These are phyloP conservation scores for Penicillium longicatenatum DNA, from an alignment of 495 filamentous ascomycete genomes.

Conservation along the genomic window DNA sequence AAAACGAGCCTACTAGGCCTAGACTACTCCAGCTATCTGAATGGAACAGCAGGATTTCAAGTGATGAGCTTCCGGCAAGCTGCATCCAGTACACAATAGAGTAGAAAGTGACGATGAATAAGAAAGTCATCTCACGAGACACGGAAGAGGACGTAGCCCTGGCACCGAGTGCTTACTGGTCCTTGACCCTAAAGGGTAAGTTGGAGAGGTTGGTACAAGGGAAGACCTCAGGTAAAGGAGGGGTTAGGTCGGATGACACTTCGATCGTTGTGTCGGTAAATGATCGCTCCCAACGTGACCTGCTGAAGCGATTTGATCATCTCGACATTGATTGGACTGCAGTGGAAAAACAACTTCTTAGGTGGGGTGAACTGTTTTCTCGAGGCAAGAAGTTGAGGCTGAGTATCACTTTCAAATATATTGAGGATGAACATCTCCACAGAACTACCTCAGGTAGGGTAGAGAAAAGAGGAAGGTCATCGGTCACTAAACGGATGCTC, in stretches of 20 bases:
- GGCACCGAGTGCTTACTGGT: constrained; percentile 28
- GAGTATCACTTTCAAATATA: constrained; percentile 14
- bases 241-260: background rate
- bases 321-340: constrained; percentile 8
- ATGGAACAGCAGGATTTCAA: constrained; percentile 21
- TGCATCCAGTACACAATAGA: constrained; percentile 40
- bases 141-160: constrained; percentile 32
- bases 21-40: constrained; percentile 17
- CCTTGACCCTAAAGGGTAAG: constrained; percentile 12
- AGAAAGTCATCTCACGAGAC: constrained; percentile 23
- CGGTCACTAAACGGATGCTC: constrained; percentile 21
- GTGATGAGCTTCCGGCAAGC: constrained; percentile 32
- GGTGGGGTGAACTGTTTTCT: constrained; percentile 9
- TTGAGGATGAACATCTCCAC: constrained; percentile 10
- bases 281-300: background rate
- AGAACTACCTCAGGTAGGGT: constrained; percentile 6
- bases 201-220: constrained; percentile 15
- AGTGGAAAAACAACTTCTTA: constrained; percentile 8
- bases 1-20: constrained; percentile 7
- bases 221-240: constrained; percentile 12
- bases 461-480: constrained; percentile 26
- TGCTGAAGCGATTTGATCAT: background rate
- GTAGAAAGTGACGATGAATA: constrained; percentile 35
- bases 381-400: constrained; percentile 17
- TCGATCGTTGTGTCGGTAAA: background rate